Evolutionary conservation across 23 red algal species (phyloP), one percentile per base, ranked within the genome.

Genomic region (Gracilaria domingensis): DNA sequence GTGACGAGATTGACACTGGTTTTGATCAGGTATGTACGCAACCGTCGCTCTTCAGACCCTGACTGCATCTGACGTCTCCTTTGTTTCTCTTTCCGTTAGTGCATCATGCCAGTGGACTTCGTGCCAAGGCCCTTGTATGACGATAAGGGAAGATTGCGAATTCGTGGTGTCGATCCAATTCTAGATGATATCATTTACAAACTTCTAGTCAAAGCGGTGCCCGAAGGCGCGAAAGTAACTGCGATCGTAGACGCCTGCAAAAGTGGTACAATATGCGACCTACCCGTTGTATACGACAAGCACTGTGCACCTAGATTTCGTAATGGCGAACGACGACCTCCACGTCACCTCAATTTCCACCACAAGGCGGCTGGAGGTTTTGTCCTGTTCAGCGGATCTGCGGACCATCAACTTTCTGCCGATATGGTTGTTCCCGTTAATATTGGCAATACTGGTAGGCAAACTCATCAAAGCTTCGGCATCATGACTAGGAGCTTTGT

Each of bases 1-100:
- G 87, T 42, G 87, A 90, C 70, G 87, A 90, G 49, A 90, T 90
- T 69, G 87, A 90, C 24, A 90, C 74, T 66, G 87, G 87, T 28
- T 50, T 79, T 30, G 87, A 90, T 53, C 87, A 90, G 75, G 87
- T 90, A 90, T 23, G 87, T 64, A 51, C 14, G 6, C 79, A 32
- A 8, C 35, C 32, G 0, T 30, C n/a, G 14, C 0, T 6, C 12
- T 16, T 12, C 24, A 82, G 64, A 64, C 16, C 17, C 23, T n/a
- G 29, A 3, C 53, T 26, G 3, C 12, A 64, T 82, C 58, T 59
- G 30, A 59, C 79, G 4, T 35, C 0, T 64, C 14, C 28, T 24
- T 11, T 21, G 56, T 62, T 28, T 0, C 30, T 26, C 11, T 23
- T 82, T 60, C 49, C 79, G 2, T 54, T 38, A 89, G 87, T 80